Base-by-base conservation (phyloP, 2,329 filamentous ascomycete species). In the Orbilia javanica region DNA sequence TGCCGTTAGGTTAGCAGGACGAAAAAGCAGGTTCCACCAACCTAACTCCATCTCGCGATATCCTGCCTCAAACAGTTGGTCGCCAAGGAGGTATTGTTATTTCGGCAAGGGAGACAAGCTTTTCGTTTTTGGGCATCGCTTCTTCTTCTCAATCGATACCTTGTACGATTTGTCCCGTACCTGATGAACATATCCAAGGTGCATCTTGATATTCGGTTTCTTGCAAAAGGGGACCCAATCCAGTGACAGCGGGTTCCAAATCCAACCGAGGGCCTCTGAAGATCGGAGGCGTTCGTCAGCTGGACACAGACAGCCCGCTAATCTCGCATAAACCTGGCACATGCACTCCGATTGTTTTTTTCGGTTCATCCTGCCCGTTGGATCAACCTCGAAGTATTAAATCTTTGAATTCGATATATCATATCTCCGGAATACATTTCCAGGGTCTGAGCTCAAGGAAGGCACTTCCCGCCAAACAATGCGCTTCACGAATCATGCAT, bases 11-110 rank as follows among this genome's bases (percentile, higher is more conserved):
- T 13, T 20, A 48, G 44, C n/a, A 48, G 13, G 13, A 65, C 36
- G n/a, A 48, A n/a, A 11, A 27, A 66, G 63, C 39, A 36, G 20
- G 63, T 50, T 48, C 42, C 46, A 52, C 46, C 44, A 63, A 18
- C 42, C 31, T 57, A 76, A 53, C 64, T 76, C 22, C 68, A 69
- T 65, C 64, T 76, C 72, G 72, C 72, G 64, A 76, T 69, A 69
- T 76, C 53, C 65, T 69, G 57, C 65, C 72, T 39, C 64, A 76
- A 76, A 65, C 55, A 65, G 72, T 68, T 69, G 64, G 64, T 29
- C 57, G 55, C 55, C 65, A 69, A 65, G 65, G 25, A 29, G 48
- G 20, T 6, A 27, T 42, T 22, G 7, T 48, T 48, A 42, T 66
- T 67, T 74, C 62, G 62, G 62, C 15, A 74, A 55, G 13, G 15